Evolutionary conservation across 345 rosid species (phyloP), one percentile per base, ranked within the genome.

Genomic region (Camelina sativa): DNA sequence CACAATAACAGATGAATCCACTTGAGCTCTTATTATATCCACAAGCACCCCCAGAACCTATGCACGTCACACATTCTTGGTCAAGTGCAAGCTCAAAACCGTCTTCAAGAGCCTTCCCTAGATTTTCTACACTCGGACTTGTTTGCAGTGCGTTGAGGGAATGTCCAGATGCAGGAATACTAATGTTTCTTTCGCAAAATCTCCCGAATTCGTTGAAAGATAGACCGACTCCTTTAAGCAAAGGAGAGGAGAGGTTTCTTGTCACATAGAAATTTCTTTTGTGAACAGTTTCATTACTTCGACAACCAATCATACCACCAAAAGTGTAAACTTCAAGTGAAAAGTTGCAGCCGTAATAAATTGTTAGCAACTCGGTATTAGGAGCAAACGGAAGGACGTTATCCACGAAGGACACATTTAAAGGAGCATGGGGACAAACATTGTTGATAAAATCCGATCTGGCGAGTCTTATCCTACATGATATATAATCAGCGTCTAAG

Each of bases 281-380:
- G 3, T 3, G 4, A 15, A 20, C 23, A 34, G 0, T 13, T 1
- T 4, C 1, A 30, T 57, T 40, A 8, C 13, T 37, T 0, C 7
- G 7, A 10, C 61, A 50, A 2, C 0, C 2, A 79, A 74, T 4
- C 8, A 9, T 13, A 4, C 50, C 43, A 23, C 4, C 10, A 23
- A 47, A 57, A 35, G 9, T 3, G 13, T 25, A n/a, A 55, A 2
- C 59, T 0, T 5, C 50, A 15, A 15, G 6, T 41, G 44, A 2
- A 19, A 11, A 6, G 32, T 8, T 6, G 32, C 91, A 87, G 30
- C 2, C 46, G 12, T 83, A 85, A 46, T 72, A 85, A 1, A 87
- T 9, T 0, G 64, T 76, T 17, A 85, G 16, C 19, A 79, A 8
- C 22, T 3, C 52, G 6, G 53, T 40, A 23, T 55, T 58, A 0